phyloP scores from a whole-genome alignment of 2,329 filamentous ascomycete genomes.

The Colletotrichum sublineola region DNA sequence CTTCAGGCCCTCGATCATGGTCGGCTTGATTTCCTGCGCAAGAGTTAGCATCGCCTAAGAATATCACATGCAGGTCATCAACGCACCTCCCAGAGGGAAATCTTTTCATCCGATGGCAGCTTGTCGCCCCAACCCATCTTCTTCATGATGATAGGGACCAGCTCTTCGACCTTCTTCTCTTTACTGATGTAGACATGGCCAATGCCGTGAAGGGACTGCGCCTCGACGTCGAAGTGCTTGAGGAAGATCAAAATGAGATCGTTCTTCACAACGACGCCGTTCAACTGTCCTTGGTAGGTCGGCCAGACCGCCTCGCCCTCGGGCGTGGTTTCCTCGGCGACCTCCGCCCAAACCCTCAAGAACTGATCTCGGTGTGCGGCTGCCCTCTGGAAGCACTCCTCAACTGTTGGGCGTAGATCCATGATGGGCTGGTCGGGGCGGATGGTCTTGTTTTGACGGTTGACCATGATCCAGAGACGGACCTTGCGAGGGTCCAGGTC shows the following conservation, averaged over 20 bases:
- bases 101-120: slow-evolving; percentile 71
- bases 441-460: slow-evolving; percentile 96
- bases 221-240: slow-evolving; percentile 88
- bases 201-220: slow-evolving; percentile 81
- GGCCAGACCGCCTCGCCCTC: slow-evolving; percentile 82
- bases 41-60: slow-evolving; percentile 41
- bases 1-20: slow-evolving; percentile 96
- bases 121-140: slow-evolving; percentile 90
- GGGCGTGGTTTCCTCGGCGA: slow-evolving; percentile 73
- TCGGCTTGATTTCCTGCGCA: slow-evolving; percentile 90
- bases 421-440: slow-evolving; percentile 89
- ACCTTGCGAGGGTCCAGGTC: slow-evolving; percentile 76
- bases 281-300: slow-evolving; percentile 69
- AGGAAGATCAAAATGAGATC: slow-evolving; percentile 86
- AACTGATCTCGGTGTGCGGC: slow-evolving; percentile 75
- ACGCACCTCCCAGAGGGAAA: slow-evolving; percentile 81
- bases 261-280: slow-evolving; percentile 69
- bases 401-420: slow-evolving; percentile 81
- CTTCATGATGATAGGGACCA: slow-evolving; percentile 81
- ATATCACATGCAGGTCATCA: neutral
- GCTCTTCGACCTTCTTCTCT: slow-evolving; percentile 88
- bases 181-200: slow-evolving; percentile 90
- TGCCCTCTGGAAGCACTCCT: slow-evolving; percentile 72
- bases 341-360: slow-evolving; percentile 90
- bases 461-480: slow-evolving; percentile 97